These are phyloP conservation scores for Gracilariopsis chorda DNA, from an alignment of 23 red algal species.

Conservation along the genomic window DNA sequence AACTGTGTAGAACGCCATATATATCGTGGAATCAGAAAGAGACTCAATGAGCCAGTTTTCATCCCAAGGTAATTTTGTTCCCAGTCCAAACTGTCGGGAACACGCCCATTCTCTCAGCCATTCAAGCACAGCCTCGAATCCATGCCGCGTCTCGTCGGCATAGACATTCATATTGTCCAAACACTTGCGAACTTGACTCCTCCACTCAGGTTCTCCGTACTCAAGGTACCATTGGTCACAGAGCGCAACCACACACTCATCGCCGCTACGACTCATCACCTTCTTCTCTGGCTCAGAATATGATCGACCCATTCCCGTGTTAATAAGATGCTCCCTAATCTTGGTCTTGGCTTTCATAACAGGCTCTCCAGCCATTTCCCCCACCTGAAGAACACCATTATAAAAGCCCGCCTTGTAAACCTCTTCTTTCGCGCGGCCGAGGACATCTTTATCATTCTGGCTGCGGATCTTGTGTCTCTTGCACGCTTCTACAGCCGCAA, in stretches of 20 bases:
- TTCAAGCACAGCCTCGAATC: constrained; percentile 90
- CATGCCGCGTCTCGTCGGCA: constrained; percentile 76
- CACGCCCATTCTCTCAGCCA: constrained; percentile 99
- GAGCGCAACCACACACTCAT: constrained; percentile 95
- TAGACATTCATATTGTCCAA: constrained; percentile 86
- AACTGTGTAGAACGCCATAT: constrained; percentile 99
- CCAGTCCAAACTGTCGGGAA: constrained; percentile 95
- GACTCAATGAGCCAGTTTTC: constrained; percentile 96
- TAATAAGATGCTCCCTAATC: constrained; percentile 78
- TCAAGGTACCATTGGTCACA: constrained; percentile 98
- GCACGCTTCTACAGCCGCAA: constrained; percentile 91
- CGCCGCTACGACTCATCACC: constrained; percentile 87
- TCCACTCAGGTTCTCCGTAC: constrained; percentile 91
- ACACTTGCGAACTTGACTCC: constrained; percentile 55
- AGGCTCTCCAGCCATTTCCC: constrained; percentile 61
- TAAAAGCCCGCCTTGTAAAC: constrained; percentile 99
- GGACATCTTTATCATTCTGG: constrained; percentile 93
- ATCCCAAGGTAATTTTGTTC: constrained; percentile 96
- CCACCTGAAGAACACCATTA: constrained; percentile 75
- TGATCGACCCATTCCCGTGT: constrained; percentile 42
- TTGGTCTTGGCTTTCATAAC: constrained; percentile 86
- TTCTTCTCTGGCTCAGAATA: constrained; percentile 94
- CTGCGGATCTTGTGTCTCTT: constrained; percentile 77
- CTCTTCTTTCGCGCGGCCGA: constrained; percentile 93
- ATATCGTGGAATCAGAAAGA: constrained; percentile 96